Conservation (phyloP, 202 grass and related monocot genomes). For the Brachypodium distachyon region DNA sequence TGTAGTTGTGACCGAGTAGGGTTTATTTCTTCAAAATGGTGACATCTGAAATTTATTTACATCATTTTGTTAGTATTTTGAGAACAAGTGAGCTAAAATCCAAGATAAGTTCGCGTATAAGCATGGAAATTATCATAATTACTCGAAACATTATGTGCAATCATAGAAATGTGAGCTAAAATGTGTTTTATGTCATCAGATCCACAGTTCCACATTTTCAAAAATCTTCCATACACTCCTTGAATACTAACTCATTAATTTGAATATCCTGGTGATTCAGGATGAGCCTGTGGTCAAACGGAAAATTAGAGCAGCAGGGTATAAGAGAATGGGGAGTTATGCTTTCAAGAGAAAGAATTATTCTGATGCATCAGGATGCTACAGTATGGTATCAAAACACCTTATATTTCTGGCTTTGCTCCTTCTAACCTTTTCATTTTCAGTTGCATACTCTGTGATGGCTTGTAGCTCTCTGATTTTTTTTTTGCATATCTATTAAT, state of each 20-base stretch:
- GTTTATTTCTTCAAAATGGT: too few relatives aligned
- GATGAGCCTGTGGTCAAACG: not conserved
- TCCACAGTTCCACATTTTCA: too few relatives aligned
- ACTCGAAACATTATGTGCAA: not conserved
- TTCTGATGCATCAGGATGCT: conserved; percentile 9
- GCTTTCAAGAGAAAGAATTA: conserved; percentile 15
- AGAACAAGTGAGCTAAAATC: too few relatives aligned
- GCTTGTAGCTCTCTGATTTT: not conserved
- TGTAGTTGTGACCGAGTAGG: too few relatives aligned
- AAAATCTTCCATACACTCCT: too few relatives aligned
- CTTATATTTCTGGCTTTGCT: not conserved
- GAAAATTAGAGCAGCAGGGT: not conserved
- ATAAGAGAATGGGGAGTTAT: not conserved
- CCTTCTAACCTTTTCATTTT: not conserved
- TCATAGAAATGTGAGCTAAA: not conserved
- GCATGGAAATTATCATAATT: not conserved
- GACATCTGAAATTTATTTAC: too few relatives aligned
- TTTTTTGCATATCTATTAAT: too few relatives aligned
- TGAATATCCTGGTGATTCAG: conserved; percentile 2
- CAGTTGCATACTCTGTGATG: not conserved
- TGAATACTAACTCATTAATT: too few relatives aligned
- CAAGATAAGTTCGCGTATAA: too few relatives aligned
- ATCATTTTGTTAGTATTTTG: too few relatives aligned
- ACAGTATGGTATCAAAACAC: conserved; percentile 10
- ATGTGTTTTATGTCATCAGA: not conserved